phyloP scores from a whole-genome alignment of 768 basidiomycete species.

The Polyporus arcularius region DNA sequence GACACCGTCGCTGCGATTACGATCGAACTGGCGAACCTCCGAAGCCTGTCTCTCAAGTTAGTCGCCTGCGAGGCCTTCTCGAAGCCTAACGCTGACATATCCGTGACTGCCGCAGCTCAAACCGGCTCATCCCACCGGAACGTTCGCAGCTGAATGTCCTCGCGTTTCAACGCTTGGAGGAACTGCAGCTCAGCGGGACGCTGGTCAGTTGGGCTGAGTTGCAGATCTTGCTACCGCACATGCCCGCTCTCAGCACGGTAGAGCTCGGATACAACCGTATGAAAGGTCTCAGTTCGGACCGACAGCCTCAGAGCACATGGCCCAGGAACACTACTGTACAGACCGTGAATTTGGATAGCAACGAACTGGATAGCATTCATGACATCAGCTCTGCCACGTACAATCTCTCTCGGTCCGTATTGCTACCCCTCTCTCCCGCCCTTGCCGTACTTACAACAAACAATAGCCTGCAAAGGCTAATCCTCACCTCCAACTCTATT shows the following conservation, averaged over 20 bases:
- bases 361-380: slow-evolving; percentile 59
- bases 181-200: slow-evolving; percentile 76
- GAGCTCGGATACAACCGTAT: slow-evolving; percentile 77
- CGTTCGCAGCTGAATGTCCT: slow-evolving; percentile 31
- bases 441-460: slow-evolving; percentile 8
- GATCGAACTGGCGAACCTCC: slow-evolving; percentile 58
- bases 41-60: slow-evolving; percentile 78
- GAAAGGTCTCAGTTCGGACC: slow-evolving; percentile 28
- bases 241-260: slow-evolving; percentile 55
- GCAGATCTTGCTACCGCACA: slow-evolving; percentile 45
- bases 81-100: slow-evolving; percentile 17
- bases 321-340: slow-evolving; percentile 35
- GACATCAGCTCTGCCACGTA: slow-evolving; percentile 46
- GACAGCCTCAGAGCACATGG: neutral
- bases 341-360: slow-evolving; percentile 71
- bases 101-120: slow-evolving; percentile 50
- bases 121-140: slow-evolving; percentile 55
- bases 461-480: slow-evolving; percentile 59
- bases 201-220: slow-evolving; percentile 74
- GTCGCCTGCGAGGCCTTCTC: slow-evolving; percentile 30
- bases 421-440: neutral
- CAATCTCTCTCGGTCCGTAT: slow-evolving; percentile 46
- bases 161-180: slow-evolving; percentile 55
- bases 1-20: slow-evolving; percentile 63
- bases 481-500: slow-evolving; percentile 67